Evolutionary conservation across 192 early-diverging fungal genomes (phyloP), one percentile per base, ranked within the genome.

Genomic region (Spizellomyces sp.): DNA sequence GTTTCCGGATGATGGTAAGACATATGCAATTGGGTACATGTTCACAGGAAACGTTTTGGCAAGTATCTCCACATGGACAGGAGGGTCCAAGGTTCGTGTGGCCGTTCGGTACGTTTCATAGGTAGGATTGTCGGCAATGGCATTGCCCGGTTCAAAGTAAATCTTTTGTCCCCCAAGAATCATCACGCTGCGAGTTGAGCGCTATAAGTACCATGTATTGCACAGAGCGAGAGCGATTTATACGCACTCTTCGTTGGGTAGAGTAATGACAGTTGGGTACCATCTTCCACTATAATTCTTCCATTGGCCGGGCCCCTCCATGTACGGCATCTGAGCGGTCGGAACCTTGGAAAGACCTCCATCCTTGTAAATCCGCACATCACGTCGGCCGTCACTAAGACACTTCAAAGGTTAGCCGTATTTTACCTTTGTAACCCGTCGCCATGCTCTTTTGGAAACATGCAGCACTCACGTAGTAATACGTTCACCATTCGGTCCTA

Each of bases 11-110:
- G 62, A 65, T 14, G 69, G 69, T 41, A 70, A 14, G 19, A 44
- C 43, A 47, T 64, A 67, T 19, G 47, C 69, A 46, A 70, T 19
- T 12, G 69, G 69, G 69, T 70, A 70, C 69, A 70, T 45, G 48
- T 58, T 70, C 44, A 41, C 15, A 21, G 69, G 69, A 46, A 48
- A 58, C 1, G 58, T 19, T 27, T n/a, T 66, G 9, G 44, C 62
- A 9, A 68, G 62, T 12, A 68, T 19, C 15, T 22, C 27, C 1
- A 64, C 15, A n/a, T 44, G 64, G 4, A 71, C 48, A 43, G 57
- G 59, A 5, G 66, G 17, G 4, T 27, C 21, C 75, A 69, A 61
- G 8, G 67, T 14, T 46, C 64, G 45, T 21, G 57, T 65, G 22
- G 19, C 36, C 15, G 77, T 66, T 73, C 58, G 12, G 45, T 59